Evolutionary conservation across 163 green algal genomes (phyloP), one percentile per base, ranked within the genome.

Genomic region (Trebouxiophyceae sp.): DNA sequence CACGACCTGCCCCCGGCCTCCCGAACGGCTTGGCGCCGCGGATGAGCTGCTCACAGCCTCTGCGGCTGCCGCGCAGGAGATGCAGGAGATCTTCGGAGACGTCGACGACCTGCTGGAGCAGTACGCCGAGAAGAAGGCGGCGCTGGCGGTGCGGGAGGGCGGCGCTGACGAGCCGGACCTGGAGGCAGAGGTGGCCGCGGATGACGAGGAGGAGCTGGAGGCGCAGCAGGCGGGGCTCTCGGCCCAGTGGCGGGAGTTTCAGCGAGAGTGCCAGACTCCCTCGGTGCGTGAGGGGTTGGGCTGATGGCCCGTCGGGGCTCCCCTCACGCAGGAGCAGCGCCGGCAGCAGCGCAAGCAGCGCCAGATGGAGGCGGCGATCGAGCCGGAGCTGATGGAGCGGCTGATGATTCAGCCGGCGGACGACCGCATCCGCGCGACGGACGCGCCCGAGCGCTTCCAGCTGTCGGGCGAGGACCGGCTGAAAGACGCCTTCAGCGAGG

Each of bases 51-150:
- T 44, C 7, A 29, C 16, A 29, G 16, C 22, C 4, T 58, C 0
- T 55, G 29, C 45, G n/a, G 8, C 5, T 66, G 32, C 54, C 5
- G n/a, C 81, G 58, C 69, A 81, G 62, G 87, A 93, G 65, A 82
- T 74, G 16, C 66, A 85, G 55, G 86, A 94, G 30, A 96, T 97
- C 58, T 97, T 97, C 57, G 90, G 90, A 20, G 83, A 95, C 60
- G 84, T 90, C 30, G 75, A 76, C 12, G 86, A 89, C 8, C 69
- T 96, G 56, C 67, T 96, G 55, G 77, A 86, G 8, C 66, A 84
- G 77, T 96, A 90, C 60, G 63, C 81, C 31, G 54, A 45, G 2
- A 50, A 56, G 5, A 73, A 68, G 57, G 32, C 24, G 20, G 75
- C 58, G 4, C 34, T 61, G 50, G 7, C 33, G 81, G 87, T 86